Percentiles rank a stretch among this genome's conserved stretches.
These are phyloP conservation scores for Entomophthora muscae DNA, from an alignment of 371 early-diverging fungal species.

Conservation along the genomic window DNA sequence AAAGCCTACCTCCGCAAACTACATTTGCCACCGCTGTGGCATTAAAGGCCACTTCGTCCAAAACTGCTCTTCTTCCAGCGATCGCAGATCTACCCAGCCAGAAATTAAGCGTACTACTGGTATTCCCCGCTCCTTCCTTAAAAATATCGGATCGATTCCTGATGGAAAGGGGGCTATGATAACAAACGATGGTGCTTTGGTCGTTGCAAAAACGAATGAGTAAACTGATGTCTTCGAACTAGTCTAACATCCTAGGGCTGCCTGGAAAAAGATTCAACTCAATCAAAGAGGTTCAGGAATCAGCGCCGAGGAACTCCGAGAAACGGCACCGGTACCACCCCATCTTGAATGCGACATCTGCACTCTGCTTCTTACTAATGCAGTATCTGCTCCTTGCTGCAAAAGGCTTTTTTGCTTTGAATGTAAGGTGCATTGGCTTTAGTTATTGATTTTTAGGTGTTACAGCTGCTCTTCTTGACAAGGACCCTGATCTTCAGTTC, in stretches of 20 bases:
- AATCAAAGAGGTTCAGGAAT: slow-evolving; percentile 28
- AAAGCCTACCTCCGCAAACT: slow-evolving; percentile 15
- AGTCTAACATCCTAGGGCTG: slow-evolving; percentile 17
- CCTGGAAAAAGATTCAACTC: slow-evolving; percentile 43
- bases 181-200: slow-evolving; percentile 81
- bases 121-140: slow-evolving; percentile 81
- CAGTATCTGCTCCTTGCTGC: slow-evolving; percentile 78
- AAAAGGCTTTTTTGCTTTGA: slow-evolving; percentile 72
- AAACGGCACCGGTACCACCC: slow-evolving; percentile 37
- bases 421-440: slow-evolving; percentile 23
- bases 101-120: slow-evolving; percentile 87
- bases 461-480: background rate
- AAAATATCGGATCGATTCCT: slow-evolving; percentile 55
- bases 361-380: slow-evolving; percentile 50
- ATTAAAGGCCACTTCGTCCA: slow-evolving; percentile 71
- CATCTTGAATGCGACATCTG: slow-evolving; percentile 59
- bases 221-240: slow-evolving; percentile 5
- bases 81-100: slow-evolving; percentile 46
- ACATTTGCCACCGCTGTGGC: slow-evolving; percentile 86
- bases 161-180: slow-evolving; percentile 74
- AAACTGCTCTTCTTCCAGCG: slow-evolving; percentile 73
- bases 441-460: background rate
- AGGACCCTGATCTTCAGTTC: background rate
- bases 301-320: slow-evolving; percentile 35
- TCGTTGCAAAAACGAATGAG: slow-evolving; percentile 65